phyloP scores from a whole-genome alignment of 805 yeast genomes.

The Candida verbasci region DNA sequence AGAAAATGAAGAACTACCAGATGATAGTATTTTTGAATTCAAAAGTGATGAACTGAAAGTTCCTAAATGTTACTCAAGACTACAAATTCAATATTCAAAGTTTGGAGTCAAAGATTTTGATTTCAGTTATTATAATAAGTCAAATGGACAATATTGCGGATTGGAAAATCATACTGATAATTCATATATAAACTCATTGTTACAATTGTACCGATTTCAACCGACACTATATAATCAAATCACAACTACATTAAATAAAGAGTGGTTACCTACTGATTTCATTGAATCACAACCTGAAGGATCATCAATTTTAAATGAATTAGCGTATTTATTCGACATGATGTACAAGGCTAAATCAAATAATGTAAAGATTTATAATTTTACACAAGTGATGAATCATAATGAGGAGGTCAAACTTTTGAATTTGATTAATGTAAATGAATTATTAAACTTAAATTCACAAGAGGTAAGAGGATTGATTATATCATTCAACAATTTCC shows the following conservation, averaged over 20 bases:
- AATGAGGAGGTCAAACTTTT: constrained; percentile 50
- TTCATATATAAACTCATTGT: constrained; percentile 63
- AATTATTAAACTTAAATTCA: constrained; percentile 40
- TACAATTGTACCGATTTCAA: constrained; percentile 76
- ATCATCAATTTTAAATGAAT: constrained; percentile 64
- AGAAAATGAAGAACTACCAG: constrained; percentile 8
- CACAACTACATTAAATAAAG: constrained; percentile 47
- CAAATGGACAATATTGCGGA: constrained; percentile 66
- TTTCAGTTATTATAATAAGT: constrained; percentile 75
- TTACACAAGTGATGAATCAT: constrained; percentile 42
- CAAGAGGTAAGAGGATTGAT: constrained; percentile 40
- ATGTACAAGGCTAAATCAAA: constrained; percentile 72
- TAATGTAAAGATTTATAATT: constrained; percentile 79
- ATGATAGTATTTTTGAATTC: constrained; percentile 14
- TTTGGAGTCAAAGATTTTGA: constrained; percentile 95
- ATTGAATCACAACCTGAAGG: constrained; percentile 34
- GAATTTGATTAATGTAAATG: constrained; percentile 52
- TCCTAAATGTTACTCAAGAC: constrained; percentile 73
- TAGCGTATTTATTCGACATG: constrained; percentile 92
- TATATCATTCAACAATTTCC: constrained; percentile 55
- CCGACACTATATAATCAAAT: constrained; percentile 69
- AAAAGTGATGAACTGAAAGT: constrained; percentile 20
- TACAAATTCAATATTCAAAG: constrained; percentile 76
- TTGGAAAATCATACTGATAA: constrained; percentile 85
- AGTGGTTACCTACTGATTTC: constrained; percentile 40